A percentile compares a stretch with the other conserved stretches of the same genome.
Conservation (phyloP, 1,284 basidiomycete species). For the Papiliotrema flavescens region DNA sequence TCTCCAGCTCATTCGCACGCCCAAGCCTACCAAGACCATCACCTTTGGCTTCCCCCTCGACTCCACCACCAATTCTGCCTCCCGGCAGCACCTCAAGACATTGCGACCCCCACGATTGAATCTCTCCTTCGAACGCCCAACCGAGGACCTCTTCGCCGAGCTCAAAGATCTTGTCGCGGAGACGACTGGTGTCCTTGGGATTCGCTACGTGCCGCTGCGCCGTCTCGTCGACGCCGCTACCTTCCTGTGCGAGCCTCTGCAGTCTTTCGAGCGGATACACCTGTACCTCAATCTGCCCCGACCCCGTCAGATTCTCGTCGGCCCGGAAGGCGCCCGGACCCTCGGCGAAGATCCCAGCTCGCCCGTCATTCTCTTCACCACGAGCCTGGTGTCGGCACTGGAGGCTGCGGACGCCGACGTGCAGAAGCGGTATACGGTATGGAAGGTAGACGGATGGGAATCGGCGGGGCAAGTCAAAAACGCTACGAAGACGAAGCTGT, state of each 20-base stretch:
- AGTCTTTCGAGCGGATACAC: constrained; percentile 16
- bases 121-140: constrained; percentile 14
- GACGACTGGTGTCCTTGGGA: constrained; percentile 11
- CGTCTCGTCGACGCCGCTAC: constrained; percentile 6
- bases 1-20: constrained; percentile 23
- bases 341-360: constrained; percentile 7
- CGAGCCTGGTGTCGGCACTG: constrained; percentile 3
- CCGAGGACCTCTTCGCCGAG: constrained; percentile 17
- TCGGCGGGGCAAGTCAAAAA: constrained; percentile 3
- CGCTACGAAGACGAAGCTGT: constrained; percentile 9
- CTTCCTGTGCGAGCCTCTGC: constrained; percentile 15
- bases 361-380: constrained; percentile 1
- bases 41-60: constrained; percentile 32
- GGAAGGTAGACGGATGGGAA: constrained; percentile 16
- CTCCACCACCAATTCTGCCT: constrained; percentile 20
- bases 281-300: constrained; percentile 17
- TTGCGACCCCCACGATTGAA: constrained; percentile 15
- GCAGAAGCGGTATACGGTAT: constrained; percentile 18
- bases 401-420: constrained; percentile 3
- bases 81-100: constrained; percentile 20
- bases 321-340: not conserved
- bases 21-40: constrained; percentile 12
- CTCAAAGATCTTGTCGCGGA: constrained; percentile 14
- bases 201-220: constrained; percentile 23
- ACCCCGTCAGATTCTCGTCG: constrained; percentile 1